phyloP scores from a whole-genome alignment of 352 stramenopile genomes.

The Aphanomyces astaci region DNA sequence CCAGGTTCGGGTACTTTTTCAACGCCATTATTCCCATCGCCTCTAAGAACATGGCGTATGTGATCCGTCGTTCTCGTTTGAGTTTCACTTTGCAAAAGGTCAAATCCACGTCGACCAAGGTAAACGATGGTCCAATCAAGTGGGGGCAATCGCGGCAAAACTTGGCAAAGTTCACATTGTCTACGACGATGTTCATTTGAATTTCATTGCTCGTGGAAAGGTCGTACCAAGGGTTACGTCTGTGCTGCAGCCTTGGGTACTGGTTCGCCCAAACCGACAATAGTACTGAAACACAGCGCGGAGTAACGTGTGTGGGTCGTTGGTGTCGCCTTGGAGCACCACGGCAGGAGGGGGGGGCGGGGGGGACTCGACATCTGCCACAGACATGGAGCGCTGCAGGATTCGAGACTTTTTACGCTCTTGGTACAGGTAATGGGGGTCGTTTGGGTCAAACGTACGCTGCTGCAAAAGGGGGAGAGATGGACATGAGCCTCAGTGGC shows the following conservation, averaged over 20 bases:
- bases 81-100: slow-evolving; percentile 85
- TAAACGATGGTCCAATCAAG: slow-evolving; percentile 48
- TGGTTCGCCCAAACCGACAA: slow-evolving; percentile 72
- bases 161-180: slow-evolving; percentile 83
- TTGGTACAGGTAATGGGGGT: slow-evolving; percentile 12
- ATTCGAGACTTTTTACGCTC: slow-evolving; percentile 13
- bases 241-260: slow-evolving; percentile 39
- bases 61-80: slow-evolving; percentile 75
- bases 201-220: background rate
- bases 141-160: slow-evolving; percentile 68
- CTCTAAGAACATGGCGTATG: slow-evolving; percentile 77
- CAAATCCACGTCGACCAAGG: slow-evolving; percentile 72
- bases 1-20: slow-evolving; percentile 72
- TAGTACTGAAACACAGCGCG: slow-evolving; percentile 82
- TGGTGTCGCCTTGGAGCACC: slow-evolving; percentile 47
- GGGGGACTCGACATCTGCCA: background rate
- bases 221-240: slow-evolving; percentile 60
- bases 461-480: background rate
- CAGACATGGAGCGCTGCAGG: slow-evolving; percentile 7
- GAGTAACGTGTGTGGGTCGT: slow-evolving; percentile 73
- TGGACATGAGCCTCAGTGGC: too few species aligned
- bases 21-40: slow-evolving; percentile 76
- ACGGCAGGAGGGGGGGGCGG: background rate
- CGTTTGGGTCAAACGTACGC: background rate
- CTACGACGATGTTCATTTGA: slow-evolving; percentile 26